Evolutionary conservation across 2,329 filamentous ascomycete species (phyloP).

Genomic region (Ceratocystis variospora): DNA sequence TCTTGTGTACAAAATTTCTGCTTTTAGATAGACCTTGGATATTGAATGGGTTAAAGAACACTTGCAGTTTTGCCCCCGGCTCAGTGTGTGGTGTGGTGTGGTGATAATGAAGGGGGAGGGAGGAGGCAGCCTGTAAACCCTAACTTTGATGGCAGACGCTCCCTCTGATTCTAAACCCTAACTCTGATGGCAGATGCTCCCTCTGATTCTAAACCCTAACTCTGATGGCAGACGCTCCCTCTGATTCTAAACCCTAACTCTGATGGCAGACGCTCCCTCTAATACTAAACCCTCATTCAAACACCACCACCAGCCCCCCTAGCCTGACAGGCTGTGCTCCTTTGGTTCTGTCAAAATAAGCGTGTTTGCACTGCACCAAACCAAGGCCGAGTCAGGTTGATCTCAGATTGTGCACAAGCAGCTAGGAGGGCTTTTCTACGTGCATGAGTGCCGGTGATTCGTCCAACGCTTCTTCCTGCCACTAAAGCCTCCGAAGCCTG

Average conservation of each 20-base stretch:
- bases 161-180: no score
- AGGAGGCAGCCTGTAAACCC: neutral
- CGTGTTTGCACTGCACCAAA: neutral
- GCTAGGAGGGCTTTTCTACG: neutral
- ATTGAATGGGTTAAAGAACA: neutral
- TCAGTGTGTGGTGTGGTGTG: neutral
- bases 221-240: no score
- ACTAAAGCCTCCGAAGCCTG: no score
- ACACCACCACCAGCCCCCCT: neutral
- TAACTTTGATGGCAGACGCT: neutral
- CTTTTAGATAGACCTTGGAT: slow-evolving; percentile 11
- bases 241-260: no score
- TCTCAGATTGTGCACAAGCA: neutral
- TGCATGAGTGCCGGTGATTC: neutral
- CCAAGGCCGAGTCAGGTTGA: neutral
- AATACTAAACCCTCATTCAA: neutral
- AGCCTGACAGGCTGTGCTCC: neutral
- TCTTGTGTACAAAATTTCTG: slow-evolving; percentile 16
- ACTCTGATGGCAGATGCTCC: no score
- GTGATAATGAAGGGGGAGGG: neutral
- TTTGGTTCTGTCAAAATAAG: neutral
- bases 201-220: no score
- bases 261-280: neutral
- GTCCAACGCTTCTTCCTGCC: no score
- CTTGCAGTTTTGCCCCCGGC: neutral